Evolutionary conservation across 495 filamentous ascomycete genomes (phyloP).

Genomic region (Hypoxylon fuscum): DNA sequence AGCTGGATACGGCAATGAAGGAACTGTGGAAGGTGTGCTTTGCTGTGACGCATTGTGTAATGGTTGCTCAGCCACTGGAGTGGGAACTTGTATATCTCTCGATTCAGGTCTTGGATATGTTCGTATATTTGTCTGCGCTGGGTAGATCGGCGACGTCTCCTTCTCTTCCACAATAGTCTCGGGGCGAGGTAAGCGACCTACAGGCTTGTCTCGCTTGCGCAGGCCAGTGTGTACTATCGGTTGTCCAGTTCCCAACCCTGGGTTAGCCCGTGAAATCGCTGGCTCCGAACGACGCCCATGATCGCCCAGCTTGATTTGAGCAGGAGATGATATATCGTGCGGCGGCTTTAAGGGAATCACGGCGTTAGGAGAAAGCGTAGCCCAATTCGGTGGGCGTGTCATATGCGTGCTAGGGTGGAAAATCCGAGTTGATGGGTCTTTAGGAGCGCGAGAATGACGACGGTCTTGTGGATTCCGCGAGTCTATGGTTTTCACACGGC

Average conservation of each 20-base stretch:
- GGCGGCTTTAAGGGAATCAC: constrained; percentile 15
- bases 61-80: constrained; percentile 3
- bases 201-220: constrained; percentile 33
- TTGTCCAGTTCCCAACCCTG: constrained; percentile 9
- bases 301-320: constrained; percentile 15
- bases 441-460: not conserved
- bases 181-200: constrained; percentile 29
- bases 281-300: constrained; percentile 2
- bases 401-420: constrained; percentile 2
- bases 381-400: constrained; percentile 3
- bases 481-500: constrained; percentile 5
- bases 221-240: constrained; percentile 16
- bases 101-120: not conserved
- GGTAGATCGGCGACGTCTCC: constrained; percentile 31
- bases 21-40: constrained; percentile 34
- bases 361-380: constrained; percentile 1
- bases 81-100: constrained; percentile 1
- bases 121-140: not conserved
- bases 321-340: not conserved
- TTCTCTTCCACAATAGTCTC: constrained; percentile 47
- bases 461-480: not conserved
- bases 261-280: not conserved
- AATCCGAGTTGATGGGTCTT: not conserved
- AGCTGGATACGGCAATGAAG: constrained; percentile 46
- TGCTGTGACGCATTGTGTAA: constrained; percentile 10